Conservation (phyloP, 306 rosid species). For the Aeschynomene evenia region DNA sequence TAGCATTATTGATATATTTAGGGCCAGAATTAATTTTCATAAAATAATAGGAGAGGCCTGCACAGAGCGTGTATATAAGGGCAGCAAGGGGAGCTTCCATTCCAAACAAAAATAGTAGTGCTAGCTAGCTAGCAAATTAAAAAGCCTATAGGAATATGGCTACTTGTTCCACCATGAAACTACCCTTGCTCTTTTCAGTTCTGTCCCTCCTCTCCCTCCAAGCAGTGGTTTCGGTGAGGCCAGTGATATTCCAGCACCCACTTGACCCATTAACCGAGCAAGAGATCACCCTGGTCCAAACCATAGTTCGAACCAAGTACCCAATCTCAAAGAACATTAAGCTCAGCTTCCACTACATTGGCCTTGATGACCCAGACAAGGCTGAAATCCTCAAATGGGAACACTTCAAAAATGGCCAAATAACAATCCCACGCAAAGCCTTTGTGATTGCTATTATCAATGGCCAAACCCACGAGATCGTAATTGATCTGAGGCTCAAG, state of each 20-base stretch:
- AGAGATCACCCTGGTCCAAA: slow-evolving; percentile 20
- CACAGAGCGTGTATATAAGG: neutral
- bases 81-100: neutral
- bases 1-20: too few species aligned
- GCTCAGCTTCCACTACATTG: slow-evolving; percentile 30
- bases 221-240: neutral
- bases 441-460: slow-evolving; percentile 19
- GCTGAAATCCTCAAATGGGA: slow-evolving; percentile 27
- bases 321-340: neutral
- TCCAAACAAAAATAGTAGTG: neutral
- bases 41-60: neutral
- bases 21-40: too few species aligned
- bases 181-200: neutral
- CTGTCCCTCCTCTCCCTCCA: slow-evolving; percentile 7
- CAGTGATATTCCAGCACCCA: slow-evolving; percentile 24
- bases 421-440: slow-evolving; percentile 30
- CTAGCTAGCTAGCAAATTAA: neutral
- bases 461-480: slow-evolving; percentile 25
- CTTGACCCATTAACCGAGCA: slow-evolving; percentile 34
- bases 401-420: neutral
- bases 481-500: neutral
- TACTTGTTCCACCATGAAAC: neutral
- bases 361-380: slow-evolving; percentile 39
- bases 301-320: slow-evolving; percentile 28
- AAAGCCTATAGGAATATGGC: neutral